Base-by-base conservation (phyloP, 176 grass and related monocot species). In the Phoenix roebelenii region DNA sequence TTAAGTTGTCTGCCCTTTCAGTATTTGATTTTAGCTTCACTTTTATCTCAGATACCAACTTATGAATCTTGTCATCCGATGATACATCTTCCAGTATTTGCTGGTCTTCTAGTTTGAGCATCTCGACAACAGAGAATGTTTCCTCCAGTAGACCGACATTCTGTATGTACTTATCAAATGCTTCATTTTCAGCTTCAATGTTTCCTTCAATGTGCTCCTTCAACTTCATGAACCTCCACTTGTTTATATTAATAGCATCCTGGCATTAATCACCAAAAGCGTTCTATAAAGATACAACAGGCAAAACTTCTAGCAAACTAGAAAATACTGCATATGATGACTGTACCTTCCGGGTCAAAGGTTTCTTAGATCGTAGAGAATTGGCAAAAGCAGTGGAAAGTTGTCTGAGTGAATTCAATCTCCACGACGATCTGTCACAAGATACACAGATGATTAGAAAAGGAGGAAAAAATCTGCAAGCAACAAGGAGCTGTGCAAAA, bases 161-260 rank as follows among this genome's bases (percentile, higher is more conserved):
- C 50, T 80, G 75, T 66, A 78, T 80, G 25, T 97, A 97, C 19
- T 87, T 86, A 30, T 97, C 80, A 54, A 81, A 89, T 67, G 85
- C 82, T 76, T 95, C 92, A 78, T 80, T 82, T 74, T 91, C 92
- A 70, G 63, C 81, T 80, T 97, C 87, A 14, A 85, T 65, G 63
- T 97, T 74, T 75, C 48, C 77, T 83, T 91, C 77, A 63, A 88
- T 68, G 56, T 98, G 87, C 66, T 88, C 84, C 62, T 72, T 98
- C 75, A 98, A 76, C 71, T 88, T 91, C 59, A 67, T 83, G 85
- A 90, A 77, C 49, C 81, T 88, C 93, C 87, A 92, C 29, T 82
- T 85, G 59, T 91, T 85, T 73, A 85, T 81, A 60, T 59, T 61
- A 1, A 5, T 66, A 60, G 67, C 53, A 75, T 97, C 87, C 87